Conservation (phyloP, 257 asterid genomes). For the Leptodermis oblonga region DNA sequence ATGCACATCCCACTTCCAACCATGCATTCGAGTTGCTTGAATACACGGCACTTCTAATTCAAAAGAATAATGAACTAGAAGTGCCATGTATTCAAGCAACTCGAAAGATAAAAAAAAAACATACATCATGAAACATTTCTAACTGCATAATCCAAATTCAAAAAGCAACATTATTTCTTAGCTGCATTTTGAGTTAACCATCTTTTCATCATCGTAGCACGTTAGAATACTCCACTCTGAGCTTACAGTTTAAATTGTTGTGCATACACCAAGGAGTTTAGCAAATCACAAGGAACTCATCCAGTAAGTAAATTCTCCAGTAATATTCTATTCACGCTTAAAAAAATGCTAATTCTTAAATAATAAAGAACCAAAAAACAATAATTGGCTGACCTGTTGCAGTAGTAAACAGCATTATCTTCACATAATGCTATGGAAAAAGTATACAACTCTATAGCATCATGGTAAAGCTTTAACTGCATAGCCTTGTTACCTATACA, state of each 20-base stretch:
- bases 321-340: neutral
- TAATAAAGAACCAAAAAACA: neutral
- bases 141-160: neutral
- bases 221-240: neutral
- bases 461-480: slow-evolving; percentile 59
- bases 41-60: neutral
- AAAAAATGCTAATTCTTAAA: neutral
- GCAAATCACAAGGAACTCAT: neutral
- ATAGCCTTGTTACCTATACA: slow-evolving; percentile 63
- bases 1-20: neutral
- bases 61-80: neutral
- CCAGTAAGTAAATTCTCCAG: neutral
- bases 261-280: neutral
- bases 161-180: neutral
- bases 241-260: neutral
- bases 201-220: neutral
- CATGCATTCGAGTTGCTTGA: too few relatives aligned
- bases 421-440: slow-evolving; percentile 63
- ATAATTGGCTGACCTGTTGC: slow-evolving; percentile 60
- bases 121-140: too few relatives aligned
- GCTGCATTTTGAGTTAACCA: neutral
- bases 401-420: slow-evolving; percentile 75
- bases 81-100: neutral
- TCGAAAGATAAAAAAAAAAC: too few relatives aligned
- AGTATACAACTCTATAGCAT: slow-evolving; percentile 73